Base-by-base conservation (phyloP, 306 rosid species). In the Gynostemma pentaphyllum region DNA sequence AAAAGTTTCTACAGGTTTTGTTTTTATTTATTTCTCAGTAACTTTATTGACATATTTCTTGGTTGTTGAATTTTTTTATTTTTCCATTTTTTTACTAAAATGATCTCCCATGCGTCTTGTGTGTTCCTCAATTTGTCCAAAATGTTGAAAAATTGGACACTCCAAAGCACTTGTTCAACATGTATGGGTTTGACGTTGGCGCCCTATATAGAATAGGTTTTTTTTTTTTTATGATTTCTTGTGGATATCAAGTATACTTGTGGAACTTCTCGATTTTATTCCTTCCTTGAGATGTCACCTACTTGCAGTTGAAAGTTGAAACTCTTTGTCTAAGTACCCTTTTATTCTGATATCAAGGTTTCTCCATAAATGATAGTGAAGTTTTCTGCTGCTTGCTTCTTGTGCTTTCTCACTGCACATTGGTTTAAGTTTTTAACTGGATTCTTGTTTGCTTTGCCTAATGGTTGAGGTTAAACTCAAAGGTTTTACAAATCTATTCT, bases 201-300 rank as follows among this genome's bases (percentile, higher is more conserved):
- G 21, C 48, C 22, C 18, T 56, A 16, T 37, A 3, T 37, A 60
- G 3, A 37, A 57, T 19, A 19, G 42, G 27, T 5, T 9, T 8
- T 34, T 41, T 29, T 15, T 5, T 9, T 8, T 34, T 41, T 29
- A 5, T 36, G 13, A 22, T 60, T 60, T 19, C 47, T 37, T 19
- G 47, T 19, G 14, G 65, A 59, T 40, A 8, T 23, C 22, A 22
- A 22, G 34, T 61, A 4, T 8, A 23, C 23, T 22, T 32, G 7
- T 7, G 37, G 23, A 60, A 60, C 49, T 39, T 60, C 22, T 23
- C 49, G 41, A 12, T 12, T 40, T 61, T 61, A 41, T 61, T 41
- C 50, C 49, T 61, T 61, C 39, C 66, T 61, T 24, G 23, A 15
- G 23, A 24, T 61, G 15, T 37, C 66, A 41, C 66, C 24, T 61